These are phyloP conservation scores for Colletotrichum sp. DNA, from an alignment of 2,329 filamentous ascomycete genomes.

Conservation along the genomic window DNA sequence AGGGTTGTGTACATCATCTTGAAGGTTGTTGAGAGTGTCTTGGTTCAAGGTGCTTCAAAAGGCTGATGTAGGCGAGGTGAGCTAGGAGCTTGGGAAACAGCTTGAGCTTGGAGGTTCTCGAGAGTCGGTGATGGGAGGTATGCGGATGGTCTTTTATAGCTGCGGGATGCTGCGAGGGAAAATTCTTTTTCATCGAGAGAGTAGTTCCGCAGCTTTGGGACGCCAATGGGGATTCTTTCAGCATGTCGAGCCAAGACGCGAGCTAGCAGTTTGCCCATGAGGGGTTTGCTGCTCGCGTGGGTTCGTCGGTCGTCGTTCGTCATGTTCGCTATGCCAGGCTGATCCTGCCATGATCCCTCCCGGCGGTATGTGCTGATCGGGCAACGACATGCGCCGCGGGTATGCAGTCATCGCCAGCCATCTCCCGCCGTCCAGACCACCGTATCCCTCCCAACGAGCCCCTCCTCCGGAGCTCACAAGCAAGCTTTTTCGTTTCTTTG, in stretches of 20 bases:
- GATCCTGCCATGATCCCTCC: background rate
- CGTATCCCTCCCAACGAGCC: background rate
- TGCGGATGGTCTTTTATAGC: slow-evolving; percentile 11
- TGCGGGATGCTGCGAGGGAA: background rate
- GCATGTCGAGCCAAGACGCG: slow-evolving; percentile 2
- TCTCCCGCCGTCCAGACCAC: background rate
- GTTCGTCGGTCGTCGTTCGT: background rate
- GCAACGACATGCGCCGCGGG: background rate
- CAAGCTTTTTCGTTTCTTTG: slow-evolving; percentile 8
- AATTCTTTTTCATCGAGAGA: background rate
- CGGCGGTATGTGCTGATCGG: background rate
- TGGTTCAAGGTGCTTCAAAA: background rate
- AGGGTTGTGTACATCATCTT: slow-evolving; percentile 18
- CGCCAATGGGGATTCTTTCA: background rate
- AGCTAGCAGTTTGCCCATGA: background rate
- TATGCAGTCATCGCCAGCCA: background rate
- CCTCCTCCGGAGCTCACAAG: background rate
- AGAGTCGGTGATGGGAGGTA: background rate
- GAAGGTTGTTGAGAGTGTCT: background rate
- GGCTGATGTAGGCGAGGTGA: background rate
- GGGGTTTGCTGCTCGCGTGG: background rate
- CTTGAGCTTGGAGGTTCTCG: background rate
- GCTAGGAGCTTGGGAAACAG: background rate
- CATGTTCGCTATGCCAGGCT: background rate
- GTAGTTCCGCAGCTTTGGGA: background rate